Conservation (phyloP, 2,329 filamentous ascomycete species). For the Curvularia spicifera region DNA sequence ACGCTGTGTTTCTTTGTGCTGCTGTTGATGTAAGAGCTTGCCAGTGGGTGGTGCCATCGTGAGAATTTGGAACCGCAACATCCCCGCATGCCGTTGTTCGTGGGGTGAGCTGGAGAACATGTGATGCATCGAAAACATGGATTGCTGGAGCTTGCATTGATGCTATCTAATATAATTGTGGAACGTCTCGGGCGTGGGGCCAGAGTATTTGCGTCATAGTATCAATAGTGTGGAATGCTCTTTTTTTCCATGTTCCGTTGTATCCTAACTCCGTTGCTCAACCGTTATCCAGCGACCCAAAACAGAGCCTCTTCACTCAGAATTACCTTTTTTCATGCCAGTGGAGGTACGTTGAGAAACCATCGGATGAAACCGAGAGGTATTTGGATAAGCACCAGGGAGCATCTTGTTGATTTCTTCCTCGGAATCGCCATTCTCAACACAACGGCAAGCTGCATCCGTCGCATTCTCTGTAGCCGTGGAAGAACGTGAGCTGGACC, state of each 20-base stretch:
- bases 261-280: slow-evolving; percentile 4
- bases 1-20: slow-evolving; percentile 1
- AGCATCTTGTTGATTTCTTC: neutral
- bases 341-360: neutral
- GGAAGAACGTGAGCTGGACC: slow-evolving; percentile 9
- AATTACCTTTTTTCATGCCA: neutral
- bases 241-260: slow-evolving; percentile 1
- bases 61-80: slow-evolving; percentile 1
- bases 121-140: neutral
- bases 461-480: slow-evolving; percentile 1
- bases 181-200: neutral
- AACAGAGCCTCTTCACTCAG: neutral
- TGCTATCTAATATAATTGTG: slow-evolving; percentile 8
- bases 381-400: neutral
- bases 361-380: neutral
- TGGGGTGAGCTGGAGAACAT: neutral
- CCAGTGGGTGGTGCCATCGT: slow-evolving; percentile 11
- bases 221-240: slow-evolving; percentile 8
- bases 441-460: neutral
- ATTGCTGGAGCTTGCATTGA: slow-evolving; percentile 9
- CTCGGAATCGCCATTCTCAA: neutral
- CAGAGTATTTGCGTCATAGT: neutral
- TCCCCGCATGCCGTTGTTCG: neutral
- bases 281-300: neutral
- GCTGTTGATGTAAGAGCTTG: slow-evolving; percentile 6